These are phyloP conservation scores for Effrenium voratum DNA, from an alignment of 73 alveolate species.

Conservation along the genomic window DNA sequence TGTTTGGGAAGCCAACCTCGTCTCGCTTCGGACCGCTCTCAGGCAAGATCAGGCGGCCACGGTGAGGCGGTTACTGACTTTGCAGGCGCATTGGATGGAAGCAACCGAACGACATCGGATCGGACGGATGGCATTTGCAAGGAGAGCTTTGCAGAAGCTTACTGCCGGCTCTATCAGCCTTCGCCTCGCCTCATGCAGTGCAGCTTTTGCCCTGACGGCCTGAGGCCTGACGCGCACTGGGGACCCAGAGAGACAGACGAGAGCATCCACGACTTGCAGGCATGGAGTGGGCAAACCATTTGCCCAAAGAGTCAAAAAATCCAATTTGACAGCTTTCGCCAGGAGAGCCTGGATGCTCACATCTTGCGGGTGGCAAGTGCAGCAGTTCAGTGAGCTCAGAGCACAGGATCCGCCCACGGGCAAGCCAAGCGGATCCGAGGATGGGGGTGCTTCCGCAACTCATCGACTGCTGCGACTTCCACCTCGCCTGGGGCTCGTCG, in stretches of 20 bases:
- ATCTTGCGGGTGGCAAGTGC: conserved; percentile 21
- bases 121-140: background rate
- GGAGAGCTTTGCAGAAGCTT: conserved; percentile 61
- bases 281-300: too few species aligned
- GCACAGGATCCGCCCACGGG: too few species aligned
- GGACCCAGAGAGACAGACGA: conserved; percentile 3
- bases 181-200: background rate
- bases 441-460: conserved; percentile 26
- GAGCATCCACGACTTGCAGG: conserved; percentile 47
- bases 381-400: background rate
- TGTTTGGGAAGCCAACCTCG: too few species aligned
- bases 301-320: too few species aligned
- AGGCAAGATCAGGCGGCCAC: background rate
- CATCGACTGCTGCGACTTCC: conserved; percentile 38
- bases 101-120: background rate
- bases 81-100: background rate
- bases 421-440: background rate
- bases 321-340: too few species aligned
- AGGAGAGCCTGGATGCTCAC: conserved; percentile 8
- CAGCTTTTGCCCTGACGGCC: background rate
- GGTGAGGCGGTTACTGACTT: background rate
- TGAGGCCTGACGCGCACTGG: conserved; percentile 62
- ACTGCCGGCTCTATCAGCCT: conserved; percentile 59
- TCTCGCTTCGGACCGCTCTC: too few species aligned
- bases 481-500: conserved; percentile 9